Percentiles rank a stretch among this genome's conserved stretches.
These are phyloP conservation scores for Aureobasidium zeae DNA, from an alignment of 2,329 filamentous ascomycete species.

Conservation along the genomic window DNA sequence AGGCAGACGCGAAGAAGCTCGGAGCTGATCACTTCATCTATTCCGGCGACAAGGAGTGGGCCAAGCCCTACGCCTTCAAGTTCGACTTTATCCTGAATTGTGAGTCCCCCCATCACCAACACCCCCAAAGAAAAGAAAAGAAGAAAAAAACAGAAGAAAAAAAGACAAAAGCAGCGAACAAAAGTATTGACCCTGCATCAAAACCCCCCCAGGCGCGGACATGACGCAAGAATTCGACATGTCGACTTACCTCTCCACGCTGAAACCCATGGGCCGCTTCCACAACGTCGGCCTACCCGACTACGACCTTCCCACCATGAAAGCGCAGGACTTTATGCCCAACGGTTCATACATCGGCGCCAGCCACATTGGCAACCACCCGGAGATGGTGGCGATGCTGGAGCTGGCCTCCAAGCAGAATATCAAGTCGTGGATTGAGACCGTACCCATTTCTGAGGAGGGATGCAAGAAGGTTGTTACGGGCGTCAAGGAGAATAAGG, in stretches of 20 bases:
- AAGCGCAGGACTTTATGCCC: constrained; percentile 58
- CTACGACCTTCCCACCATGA: constrained; percentile 58
- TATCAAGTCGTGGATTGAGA: constrained; percentile 43
- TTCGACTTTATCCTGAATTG: constrained; percentile 56
- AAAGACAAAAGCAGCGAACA: no score
- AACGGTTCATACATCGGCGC: constrained; percentile 52
- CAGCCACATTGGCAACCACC: constrained; percentile 34
- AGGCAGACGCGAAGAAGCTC: constrained; percentile 48
- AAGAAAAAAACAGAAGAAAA: no score
- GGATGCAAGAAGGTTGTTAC: constrained; percentile 58
- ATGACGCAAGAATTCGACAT: constrained; percentile 57
- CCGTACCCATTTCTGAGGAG: constrained; percentile 59
- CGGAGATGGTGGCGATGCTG: constrained; percentile 37
- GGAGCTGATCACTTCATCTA: constrained; percentile 50
- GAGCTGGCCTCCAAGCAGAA: constrained; percentile 35
- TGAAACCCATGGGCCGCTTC: constrained; percentile 68
- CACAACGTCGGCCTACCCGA: constrained; percentile 68
- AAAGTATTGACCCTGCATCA: no score
- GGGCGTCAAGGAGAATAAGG: constrained; percentile 57
- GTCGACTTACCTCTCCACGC: constrained; percentile 58
- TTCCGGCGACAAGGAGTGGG: constrained; percentile 50
- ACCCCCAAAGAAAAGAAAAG: no score
- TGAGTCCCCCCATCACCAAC: constrained; percentile 22
- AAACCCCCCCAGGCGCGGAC: constrained; percentile 48
- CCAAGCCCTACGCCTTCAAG: constrained; percentile 40